Evolutionary conservation across 2,329 filamentous ascomycete genomes (phyloP), one percentile per base, ranked within the genome.

Genomic region (Pseudogymnoascus sp.): DNA sequence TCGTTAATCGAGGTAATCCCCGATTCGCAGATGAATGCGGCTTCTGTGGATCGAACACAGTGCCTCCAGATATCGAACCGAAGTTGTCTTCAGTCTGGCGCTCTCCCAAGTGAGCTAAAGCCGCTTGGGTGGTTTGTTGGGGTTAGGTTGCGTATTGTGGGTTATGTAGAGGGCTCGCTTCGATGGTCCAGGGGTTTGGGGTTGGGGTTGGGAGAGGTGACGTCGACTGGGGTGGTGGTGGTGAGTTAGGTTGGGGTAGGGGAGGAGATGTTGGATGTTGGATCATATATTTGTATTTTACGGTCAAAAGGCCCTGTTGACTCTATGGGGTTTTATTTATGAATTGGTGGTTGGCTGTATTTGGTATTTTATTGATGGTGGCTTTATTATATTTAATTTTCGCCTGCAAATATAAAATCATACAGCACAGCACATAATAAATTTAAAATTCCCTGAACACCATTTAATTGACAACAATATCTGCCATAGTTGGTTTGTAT

Each of bases 1-100:
- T 64, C 62, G 40, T 63, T 63, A 62, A 46, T 62, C 50, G 25
- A 34, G 50, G 63, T 64, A 25, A 10, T 59, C 63, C 46, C n/a
- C 25, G 28, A 64, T 59, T 59, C 63, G 60, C 63, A 64, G 63
- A 37, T 60, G 36, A 21, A 21, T 64, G 63, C 63, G 63, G 63
- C 63, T 64, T 62, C 63, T 64, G 63, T 64, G 63, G 63, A 64
- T 64, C 63, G 63, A 64, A 64, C 63, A 64, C 60, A 62, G 63
- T 64, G 63, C 63, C 63, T 64, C 63, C 63, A 64, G 63, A 64
- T 64, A 23, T 34, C 25, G 40, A 44, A 44, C 63, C 40, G 63
- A 64, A 64, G 63, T 64, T 40, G 42, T 38, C 63, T 64, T 64
- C 63, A 62, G 63, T 64, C 63, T 64, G 63, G 60, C 60, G 63